Percentiles rank a stretch among this genome's conserved stretches.
Evolutionary conservation across 257 asterid genomes (phyloP).

Genomic region (Fraxinus americana): DNA sequence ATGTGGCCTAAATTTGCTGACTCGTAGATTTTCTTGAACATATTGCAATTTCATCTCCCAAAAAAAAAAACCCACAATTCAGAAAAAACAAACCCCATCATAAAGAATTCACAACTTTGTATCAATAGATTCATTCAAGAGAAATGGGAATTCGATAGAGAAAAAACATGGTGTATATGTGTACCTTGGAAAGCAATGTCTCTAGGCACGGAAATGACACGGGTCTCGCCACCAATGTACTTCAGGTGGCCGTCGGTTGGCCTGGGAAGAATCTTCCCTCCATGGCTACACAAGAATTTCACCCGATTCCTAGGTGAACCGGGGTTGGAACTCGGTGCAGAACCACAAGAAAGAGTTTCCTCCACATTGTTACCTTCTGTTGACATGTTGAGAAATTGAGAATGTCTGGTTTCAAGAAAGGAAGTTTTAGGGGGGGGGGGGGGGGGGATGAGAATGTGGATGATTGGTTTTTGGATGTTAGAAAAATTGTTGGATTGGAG

Average conservation of each 20-base stretch:
- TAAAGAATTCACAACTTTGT: neutral
- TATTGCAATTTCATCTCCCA: neutral
- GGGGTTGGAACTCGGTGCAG: slow-evolving; percentile 50
- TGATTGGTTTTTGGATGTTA: neutral
- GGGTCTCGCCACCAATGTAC: slow-evolving; percentile 92
- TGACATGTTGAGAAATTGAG: slow-evolving; percentile 34
- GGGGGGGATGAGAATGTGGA: neutral
- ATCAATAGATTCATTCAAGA: neutral
- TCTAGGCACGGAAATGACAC: slow-evolving; percentile 63
- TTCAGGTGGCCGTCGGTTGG: slow-evolving; percentile 74
- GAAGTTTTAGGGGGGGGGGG: neutral
- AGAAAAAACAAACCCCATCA: neutral
- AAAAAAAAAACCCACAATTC: neutral
- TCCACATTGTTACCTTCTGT: slow-evolving; percentile 30
- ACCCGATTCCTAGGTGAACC: slow-evolving; percentile 54
- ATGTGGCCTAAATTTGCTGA: neutral
- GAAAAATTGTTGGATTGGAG: neutral
- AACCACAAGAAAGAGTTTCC: slow-evolving; percentile 24
- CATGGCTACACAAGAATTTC: slow-evolving; percentile 82
- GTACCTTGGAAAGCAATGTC: slow-evolving; percentile 63
- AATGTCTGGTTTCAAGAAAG: slow-evolving; percentile 8
- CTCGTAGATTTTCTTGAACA: neutral
- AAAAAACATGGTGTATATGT: neutral
- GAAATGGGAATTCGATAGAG: neutral
- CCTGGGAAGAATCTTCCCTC: slow-evolving; percentile 84